Percentiles rank a stretch among this genome's conserved stretches.
Evolutionary conservation across 495 filamentous ascomycete species (phyloP).

Genomic region (Pyrenopolyporus hunteri): DNA sequence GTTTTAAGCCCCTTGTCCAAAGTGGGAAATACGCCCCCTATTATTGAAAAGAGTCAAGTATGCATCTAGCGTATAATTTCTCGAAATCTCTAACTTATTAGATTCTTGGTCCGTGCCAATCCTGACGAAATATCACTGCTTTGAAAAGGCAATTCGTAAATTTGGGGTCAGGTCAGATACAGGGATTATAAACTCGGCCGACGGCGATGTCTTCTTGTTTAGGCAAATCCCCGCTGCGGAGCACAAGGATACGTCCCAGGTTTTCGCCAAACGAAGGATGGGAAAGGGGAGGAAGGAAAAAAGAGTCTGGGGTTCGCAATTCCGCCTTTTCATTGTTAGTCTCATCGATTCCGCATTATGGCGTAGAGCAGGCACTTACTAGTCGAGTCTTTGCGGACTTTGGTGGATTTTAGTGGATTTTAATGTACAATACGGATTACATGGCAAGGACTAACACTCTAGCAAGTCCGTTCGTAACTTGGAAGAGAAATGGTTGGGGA

Average conservation of each 20-base stretch:
- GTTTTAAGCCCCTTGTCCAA: neutral
- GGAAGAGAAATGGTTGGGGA: too few species aligned
- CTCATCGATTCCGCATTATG: neutral
- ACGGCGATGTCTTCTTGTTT: slow-evolving; percentile 21
- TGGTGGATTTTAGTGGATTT: neutral
- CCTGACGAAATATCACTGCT: neutral
- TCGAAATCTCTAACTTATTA: slow-evolving; percentile 22
- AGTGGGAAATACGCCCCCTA: neutral
- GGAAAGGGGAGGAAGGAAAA: slow-evolving; percentile 29
- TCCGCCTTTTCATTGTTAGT: slow-evolving; percentile 19
- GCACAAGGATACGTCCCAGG: slow-evolving; percentile 22
- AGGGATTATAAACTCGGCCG: neutral
- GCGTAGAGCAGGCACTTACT: neutral
- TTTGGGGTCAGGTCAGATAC: slow-evolving; percentile 23
- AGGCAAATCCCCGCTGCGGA: slow-evolving; percentile 27
- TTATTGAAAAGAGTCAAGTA: neutral
- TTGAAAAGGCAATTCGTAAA: neutral
- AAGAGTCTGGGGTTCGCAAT: slow-evolving; percentile 32
- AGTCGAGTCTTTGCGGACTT: slow-evolving; percentile 16
- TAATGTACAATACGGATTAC: too few species aligned
- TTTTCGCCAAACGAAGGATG: slow-evolving; percentile 4
- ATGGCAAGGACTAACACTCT: too few species aligned
- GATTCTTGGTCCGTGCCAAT: slow-evolving; percentile 11
- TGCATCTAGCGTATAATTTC: neutral
- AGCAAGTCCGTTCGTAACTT: too few species aligned